Evolutionary conservation across 139 green algal species (phyloP).

Genomic region (Picochlorum sp.): DNA sequence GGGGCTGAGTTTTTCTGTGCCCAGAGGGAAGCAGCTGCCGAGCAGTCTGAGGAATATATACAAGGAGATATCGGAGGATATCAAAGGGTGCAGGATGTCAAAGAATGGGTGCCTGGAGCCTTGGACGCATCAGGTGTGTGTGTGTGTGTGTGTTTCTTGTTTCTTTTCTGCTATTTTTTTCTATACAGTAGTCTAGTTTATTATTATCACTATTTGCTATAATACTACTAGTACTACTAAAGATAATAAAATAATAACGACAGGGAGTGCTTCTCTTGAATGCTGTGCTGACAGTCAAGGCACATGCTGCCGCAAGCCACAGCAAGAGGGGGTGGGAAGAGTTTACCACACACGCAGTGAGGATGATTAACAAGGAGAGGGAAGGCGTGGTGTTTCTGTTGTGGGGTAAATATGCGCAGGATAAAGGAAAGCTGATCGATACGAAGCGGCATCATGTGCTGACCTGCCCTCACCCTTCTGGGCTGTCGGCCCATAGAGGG

Average conservation of each 20-base stretch:
- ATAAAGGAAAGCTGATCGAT: slow-evolving; percentile 31
- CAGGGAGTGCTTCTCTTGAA: slow-evolving; percentile 94
- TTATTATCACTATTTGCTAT: slow-evolving; percentile 22
- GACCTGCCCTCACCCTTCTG: slow-evolving; percentile 52
- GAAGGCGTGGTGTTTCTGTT: slow-evolving; percentile 79
- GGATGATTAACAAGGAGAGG: slow-evolving; percentile 40
- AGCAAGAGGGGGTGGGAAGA: slow-evolving; percentile 81
- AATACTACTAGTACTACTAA: too few species aligned
- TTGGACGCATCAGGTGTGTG: slow-evolving; percentile 18
- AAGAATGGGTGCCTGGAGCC: slow-evolving; percentile 59
- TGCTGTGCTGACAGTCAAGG: slow-evolving; percentile 79
- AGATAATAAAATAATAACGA: too few species aligned
- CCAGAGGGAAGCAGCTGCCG: slow-evolving; percentile 42
- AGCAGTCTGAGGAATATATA: slow-evolving; percentile 76
- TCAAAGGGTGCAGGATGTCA: slow-evolving; percentile 33
- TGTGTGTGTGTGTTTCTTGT: not conserved
- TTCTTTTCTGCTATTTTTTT: not conserved
- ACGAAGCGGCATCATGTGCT: slow-evolving; percentile 56
- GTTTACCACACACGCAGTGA: slow-evolving; percentile 82
- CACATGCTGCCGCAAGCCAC: slow-evolving; percentile 72
- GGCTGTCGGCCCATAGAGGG: slow-evolving; percentile 54
- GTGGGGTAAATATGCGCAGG: slow-evolving; percentile 73
- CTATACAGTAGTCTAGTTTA: not conserved
- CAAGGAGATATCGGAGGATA: slow-evolving; percentile 66
- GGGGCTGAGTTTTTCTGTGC: slow-evolving; percentile 91